These are phyloP conservation scores for Coprinopsis sp. DNA, from an alignment of 768 basidiomycete species.

Conservation along the genomic window DNA sequence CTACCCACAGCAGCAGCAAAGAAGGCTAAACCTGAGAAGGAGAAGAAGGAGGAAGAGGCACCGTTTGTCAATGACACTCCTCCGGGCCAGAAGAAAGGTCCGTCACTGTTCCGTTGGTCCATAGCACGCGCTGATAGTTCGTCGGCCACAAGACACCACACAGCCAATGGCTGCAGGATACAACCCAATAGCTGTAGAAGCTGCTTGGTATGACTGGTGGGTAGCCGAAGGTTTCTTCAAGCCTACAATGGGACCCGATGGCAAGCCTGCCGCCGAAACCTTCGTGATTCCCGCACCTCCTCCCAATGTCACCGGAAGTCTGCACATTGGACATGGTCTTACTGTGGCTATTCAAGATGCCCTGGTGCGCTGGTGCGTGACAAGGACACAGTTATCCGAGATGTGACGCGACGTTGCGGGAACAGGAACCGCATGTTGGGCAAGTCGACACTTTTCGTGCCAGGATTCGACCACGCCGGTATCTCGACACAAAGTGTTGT, in stretches of 20 bases:
- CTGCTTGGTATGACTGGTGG: constrained; percentile 99
- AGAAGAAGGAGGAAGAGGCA: constrained; percentile 59
- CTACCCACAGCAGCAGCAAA: constrained; percentile 43
- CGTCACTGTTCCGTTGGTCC: constrained; percentile 9
- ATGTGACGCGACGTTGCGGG: constrained; percentile 17
- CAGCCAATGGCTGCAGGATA: constrained; percentile 89
- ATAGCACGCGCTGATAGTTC: neutral
- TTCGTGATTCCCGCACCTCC: constrained; percentile 92
- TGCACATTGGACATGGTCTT: constrained; percentile 94
- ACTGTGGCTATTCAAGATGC: constrained; percentile 90
- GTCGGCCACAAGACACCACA: constrained; percentile 58
- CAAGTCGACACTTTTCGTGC: constrained; percentile 82
- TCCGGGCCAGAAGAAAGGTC: constrained; percentile 92
- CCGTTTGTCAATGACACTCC: constrained; percentile 88
- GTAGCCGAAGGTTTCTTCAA: constrained; percentile 84
- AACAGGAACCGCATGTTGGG: constrained; percentile 94
- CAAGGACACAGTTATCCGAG: neutral
- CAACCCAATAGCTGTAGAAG: constrained; percentile 91
- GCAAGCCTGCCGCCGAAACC: constrained; percentile 42
- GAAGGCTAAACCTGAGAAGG: constrained; percentile 71
- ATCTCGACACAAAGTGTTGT: constrained; percentile 98
- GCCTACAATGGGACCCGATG: constrained; percentile 48
- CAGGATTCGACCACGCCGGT: constrained; percentile 97
- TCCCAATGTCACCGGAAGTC: constrained; percentile 92
- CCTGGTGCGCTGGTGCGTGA: constrained; percentile 79